Evolutionary conservation across 805 yeast species (phyloP), one percentile per base, ranked within the genome.

Genomic region (Starmerella floricola): DNA sequence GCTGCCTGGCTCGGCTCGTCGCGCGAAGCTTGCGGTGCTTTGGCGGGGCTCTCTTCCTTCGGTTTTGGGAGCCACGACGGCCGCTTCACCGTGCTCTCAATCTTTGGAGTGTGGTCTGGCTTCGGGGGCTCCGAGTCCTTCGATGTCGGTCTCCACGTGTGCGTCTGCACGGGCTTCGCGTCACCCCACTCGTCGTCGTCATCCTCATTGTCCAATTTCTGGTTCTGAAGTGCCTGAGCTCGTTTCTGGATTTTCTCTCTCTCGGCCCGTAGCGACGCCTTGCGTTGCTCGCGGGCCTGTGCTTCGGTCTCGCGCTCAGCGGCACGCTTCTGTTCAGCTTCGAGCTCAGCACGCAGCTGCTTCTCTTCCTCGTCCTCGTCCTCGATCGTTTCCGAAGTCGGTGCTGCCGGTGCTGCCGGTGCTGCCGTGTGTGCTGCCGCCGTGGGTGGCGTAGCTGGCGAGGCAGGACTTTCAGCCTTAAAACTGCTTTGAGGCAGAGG

Each of bases 321-420:
- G 30, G 59, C 63, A 34, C 60, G 62, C 31, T 58, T 60, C 3
- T 58, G 64, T 29, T 58, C 64, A 3, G 60, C 71, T 18, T 60
- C 66, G 6, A 54, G 62, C 16, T 62, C 66, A 12, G 56, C 37
- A 5, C 42, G 62, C 20, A 60, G 64, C 38, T 58, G 62, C 8
- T 55, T 60, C 27, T 61, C 65, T 19, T 62, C 67, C 27, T 66
- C 72, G 18, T 61, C 65, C 27, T 56, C 67, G 26, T 51, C 59
- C 21, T 51, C 59, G n/a, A n/a, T n/a, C n/a, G n/a, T n/a, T 8
- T 20, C 23, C 11, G 13, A 10, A 8, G n/a, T 16, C 28, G 23
- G 33, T 5, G 26, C 18, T 20, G 26, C 24, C n/a, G 6, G 33
- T 17, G 18, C 12, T n/a, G n/a, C n/a, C n/a, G n/a, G n/a, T n/a